These are phyloP conservation scores for Yamadazyma sp. DNA, from an alignment of 805 yeast species.

Conservation along the genomic window DNA sequence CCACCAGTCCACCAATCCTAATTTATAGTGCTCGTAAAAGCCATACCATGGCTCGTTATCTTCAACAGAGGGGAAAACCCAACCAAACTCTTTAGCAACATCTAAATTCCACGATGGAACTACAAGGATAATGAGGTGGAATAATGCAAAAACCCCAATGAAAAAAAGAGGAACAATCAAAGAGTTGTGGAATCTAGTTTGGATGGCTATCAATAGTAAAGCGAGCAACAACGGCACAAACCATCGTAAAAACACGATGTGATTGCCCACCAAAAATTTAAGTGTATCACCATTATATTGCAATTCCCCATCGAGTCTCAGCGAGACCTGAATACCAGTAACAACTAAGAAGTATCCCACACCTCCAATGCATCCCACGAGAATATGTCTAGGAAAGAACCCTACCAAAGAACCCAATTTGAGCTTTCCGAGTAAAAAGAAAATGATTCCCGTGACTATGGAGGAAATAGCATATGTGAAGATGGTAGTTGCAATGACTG, in stretches of 20 bases:
- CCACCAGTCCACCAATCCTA: slow-evolving; percentile 71
- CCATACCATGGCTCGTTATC: slow-evolving; percentile 85
- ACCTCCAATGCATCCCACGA: slow-evolving; percentile 98
- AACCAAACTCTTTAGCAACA: slow-evolving; percentile 68
- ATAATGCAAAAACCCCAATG: slow-evolving; percentile 63
- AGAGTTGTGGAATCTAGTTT: slow-evolving; percentile 58
- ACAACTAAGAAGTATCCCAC: slow-evolving; percentile 90
- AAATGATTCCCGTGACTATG: slow-evolving; percentile 81
- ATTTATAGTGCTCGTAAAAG: slow-evolving; percentile 73
- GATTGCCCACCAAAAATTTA: slow-evolving; percentile 44
- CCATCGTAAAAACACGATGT: slow-evolving; percentile 51
- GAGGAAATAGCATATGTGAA: slow-evolving; percentile 83
- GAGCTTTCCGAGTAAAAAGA: slow-evolving; percentile 73
- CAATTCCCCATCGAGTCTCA: slow-evolving; percentile 74
- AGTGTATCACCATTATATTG: slow-evolving; percentile 62
- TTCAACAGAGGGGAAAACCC: slow-evolving; percentile 74
- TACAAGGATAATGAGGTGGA: slow-evolving; percentile 65
- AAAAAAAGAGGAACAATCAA: slow-evolving; percentile 80
- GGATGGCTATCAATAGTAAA: slow-evolving; percentile 54
- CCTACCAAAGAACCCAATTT: slow-evolving; percentile 85
- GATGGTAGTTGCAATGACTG: slow-evolving; percentile 79
- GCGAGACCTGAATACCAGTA: slow-evolving; percentile 90
- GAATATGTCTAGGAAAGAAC: slow-evolving; percentile 92
- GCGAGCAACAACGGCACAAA: slow-evolving; percentile 67
- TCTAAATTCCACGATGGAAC: slow-evolving; percentile 67